A percentile compares a stretch with the other conserved stretches of the same genome.
Conservation (phyloP, 148 eudicot genomes). For the Limonium bicolor region DNA sequence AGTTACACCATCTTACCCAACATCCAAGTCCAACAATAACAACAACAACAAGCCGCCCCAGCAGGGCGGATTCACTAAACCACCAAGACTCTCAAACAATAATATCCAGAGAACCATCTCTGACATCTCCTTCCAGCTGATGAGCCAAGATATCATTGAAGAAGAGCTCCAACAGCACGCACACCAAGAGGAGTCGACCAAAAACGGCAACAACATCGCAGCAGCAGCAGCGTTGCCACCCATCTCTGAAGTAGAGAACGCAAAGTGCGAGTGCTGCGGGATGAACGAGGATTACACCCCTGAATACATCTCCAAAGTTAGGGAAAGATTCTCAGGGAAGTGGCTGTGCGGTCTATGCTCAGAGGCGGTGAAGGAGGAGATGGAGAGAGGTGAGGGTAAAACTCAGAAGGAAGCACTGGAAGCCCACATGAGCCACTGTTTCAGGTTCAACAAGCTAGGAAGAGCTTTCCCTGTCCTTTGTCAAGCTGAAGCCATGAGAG, state of each 20-base stretch:
- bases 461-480: conserved; percentile 62
- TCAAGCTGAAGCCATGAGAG: conserved; percentile 76
- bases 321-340: conserved; percentile 36
- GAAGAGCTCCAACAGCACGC: no score
- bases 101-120: conserved; percentile 49
- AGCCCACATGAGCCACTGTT: conserved; percentile 58
- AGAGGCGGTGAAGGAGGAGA: conserved; percentile 54
- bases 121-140: conserved; percentile 45
- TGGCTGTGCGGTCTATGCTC: conserved; percentile 62
- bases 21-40: conserved; percentile 3
- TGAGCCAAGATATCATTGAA: conserved; percentile 20
- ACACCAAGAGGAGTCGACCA: no score
- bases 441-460: conserved; percentile 57
- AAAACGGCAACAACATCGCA: conserved; percentile 2
- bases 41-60: conserved; percentile 9
- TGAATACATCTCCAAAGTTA: conserved; percentile 36
- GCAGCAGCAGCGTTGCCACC: conserved; percentile 19
- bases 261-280: conserved; percentile 81
- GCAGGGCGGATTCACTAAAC: conserved; percentile 6
- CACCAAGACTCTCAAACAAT: conserved; percentile 29
- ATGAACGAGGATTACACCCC: conserved; percentile 80
- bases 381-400: conserved; percentile 49
- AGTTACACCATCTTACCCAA: conserved; percentile 10
- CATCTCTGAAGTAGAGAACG: conserved; percentile 52
- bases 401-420: conserved; percentile 32